Evolutionary conservation across 2,329 filamentous ascomycete genomes (phyloP), one percentile per base, ranked within the genome.

Genomic region (Phoma sp.): DNA sequence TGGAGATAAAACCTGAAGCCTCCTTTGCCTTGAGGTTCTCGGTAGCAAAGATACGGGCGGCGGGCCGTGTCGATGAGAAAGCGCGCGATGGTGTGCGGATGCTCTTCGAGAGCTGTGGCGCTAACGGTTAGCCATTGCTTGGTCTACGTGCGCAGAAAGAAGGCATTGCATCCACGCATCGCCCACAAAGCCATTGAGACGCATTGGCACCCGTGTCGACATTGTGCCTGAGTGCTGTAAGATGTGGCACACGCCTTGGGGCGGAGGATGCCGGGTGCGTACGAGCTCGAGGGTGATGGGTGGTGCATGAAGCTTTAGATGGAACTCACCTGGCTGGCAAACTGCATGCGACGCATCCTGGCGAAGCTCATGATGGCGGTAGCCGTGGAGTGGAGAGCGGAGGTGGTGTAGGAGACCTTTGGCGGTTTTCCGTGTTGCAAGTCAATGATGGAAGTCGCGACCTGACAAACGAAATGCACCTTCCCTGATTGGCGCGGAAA

Each of bases 1-100:
- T 88, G 78, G 88, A 90, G 69, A 96, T 85, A 74, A 91, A 91
- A 40, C 91, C 88, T 60, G 91, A 91, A 26, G 93, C 93, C 82
- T 97, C 93, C 83, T 96, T 96, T 53, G 93, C 95, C 77, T 92
- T 88, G 64, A 98, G 84, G 65, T 91, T 91, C 67, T 87, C 86
- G 78, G 89, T 93, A 69, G 90, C 87, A 76, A 96, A 90, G 75
- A 98, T 91, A 76, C 89, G 88, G 72, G 92, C 91, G 69, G 86
- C 89, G 65, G 91, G 86, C 72, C 88, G 87, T 61, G 93, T 93
- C 60, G 91, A 92, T 59, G 93, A 96, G 80, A 99, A 98, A 57
- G 87, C 82, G 78, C 93, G 86, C 72, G 84, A 82, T 72, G 90
- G 86, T 69, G 81, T 82, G 77, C 83, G 84, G 67, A 87, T 76